Evolutionary conservation across 2,329 filamentous ascomycete genomes (phyloP), one percentile per base, ranked within the genome.

Genomic region (Pyrenophora graminea): DNA sequence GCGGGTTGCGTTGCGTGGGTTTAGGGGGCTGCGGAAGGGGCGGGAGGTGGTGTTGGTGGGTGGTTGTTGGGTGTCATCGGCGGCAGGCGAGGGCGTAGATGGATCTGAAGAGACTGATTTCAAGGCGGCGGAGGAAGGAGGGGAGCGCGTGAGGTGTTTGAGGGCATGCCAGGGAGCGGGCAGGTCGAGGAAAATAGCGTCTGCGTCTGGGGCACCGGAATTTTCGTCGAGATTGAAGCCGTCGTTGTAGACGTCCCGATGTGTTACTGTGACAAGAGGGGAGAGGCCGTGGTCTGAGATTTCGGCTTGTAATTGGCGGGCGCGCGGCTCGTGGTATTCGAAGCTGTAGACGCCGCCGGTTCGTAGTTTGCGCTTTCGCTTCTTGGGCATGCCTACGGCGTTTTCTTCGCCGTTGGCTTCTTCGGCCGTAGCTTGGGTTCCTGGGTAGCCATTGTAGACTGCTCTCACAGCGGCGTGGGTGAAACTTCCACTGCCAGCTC

Each of bases 111-210:
- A 32, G 34, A 67, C 57, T 3, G 65, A 63, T 31, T 67, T 64
- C 2, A 70, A 39, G 23, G 55, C 60, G 3, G 64, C 59, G 12
- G 66, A 39, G 1, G 71, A 62, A 3, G 66, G 64, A 4, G 59
- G 59, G 5, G 78, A 61, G 63, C 89, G 80, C 1, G 86, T 85
- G n/a, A 94, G 79, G 64, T 93, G 88, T 36, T 84, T 86, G 27
- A 94, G 77, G 3, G 90, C 90, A 54, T 88, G 81, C 89, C 90
- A 93, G 0, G 90, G 90, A 0, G 89, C 89, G 1, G 90, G 90
- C 5, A 94, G 78, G 67, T 94, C 90, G 21, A 94, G 80, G 64
- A 94, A 94, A 17, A 94, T 79, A 13, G 87, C 85, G 34, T 87
- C 85, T 1, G 88, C 89, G 30, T 68, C 60, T 10, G 69, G 70